Conservation (phyloP, 768 basidiomycete species). For the Calocybe cyanea region DNA sequence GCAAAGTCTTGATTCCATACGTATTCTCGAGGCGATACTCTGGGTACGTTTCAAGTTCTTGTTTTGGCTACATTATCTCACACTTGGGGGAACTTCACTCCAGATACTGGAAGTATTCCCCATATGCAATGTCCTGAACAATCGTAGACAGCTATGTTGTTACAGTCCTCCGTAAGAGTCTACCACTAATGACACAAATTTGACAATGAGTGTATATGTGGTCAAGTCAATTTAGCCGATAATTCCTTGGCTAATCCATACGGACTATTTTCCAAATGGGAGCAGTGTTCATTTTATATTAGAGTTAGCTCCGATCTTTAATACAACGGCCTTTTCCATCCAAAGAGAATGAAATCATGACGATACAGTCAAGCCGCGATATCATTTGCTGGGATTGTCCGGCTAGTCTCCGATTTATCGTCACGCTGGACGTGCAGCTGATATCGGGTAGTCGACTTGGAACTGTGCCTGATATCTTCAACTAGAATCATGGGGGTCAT, state of each 20-base stretch:
- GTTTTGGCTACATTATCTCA: not conserved
- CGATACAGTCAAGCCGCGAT: no score
- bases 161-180: no score
- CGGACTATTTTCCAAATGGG: not conserved
- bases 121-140: slow-evolving; percentile 26
- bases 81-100: no score
- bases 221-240: not conserved
- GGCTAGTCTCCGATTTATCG: no score
- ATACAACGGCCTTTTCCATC: no score
- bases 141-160: not conserved
- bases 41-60: slow-evolving; percentile 24
- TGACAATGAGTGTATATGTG: not conserved
- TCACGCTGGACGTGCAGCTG: no score
- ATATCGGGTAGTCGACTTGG: no score
- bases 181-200: no score
- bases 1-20: slow-evolving; percentile 32
- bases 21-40: slow-evolving; percentile 29
- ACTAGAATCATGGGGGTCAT: no score
- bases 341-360: no score
- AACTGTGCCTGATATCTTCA: no score
- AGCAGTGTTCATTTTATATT: not conserved
- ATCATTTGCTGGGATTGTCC: no score
- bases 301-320: not conserved
- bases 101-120: slow-evolving; percentile 38
- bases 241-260: not conserved